Percentiles rank a stretch among this genome's conserved stretches.
Evolutionary conservation across 23 red algal species (phyloP).

Genomic region (Gracilaria caudata): DNA sequence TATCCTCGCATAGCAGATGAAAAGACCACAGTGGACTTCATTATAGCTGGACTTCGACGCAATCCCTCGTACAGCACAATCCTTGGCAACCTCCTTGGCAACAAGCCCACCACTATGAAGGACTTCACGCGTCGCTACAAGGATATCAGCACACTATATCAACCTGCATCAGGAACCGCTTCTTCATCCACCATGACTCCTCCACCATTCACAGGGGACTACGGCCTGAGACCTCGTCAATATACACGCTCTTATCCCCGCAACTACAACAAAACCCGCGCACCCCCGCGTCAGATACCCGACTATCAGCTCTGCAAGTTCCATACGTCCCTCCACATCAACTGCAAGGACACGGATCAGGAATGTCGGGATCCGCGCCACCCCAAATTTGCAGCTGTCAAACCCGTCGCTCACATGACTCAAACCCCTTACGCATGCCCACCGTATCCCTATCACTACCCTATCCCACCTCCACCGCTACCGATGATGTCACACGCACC

Average conservation of each 20-base stretch:
- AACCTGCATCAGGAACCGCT: background rate
- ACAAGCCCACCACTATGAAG: background rate
- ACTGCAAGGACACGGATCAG: background rate
- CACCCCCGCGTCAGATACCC: background rate
- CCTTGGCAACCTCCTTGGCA: background rate
- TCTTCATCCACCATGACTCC: background rate
- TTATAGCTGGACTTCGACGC: background rate
- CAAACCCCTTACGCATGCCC: background rate
- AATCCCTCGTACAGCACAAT: background rate
- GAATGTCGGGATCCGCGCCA: background rate
- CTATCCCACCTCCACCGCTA: too few relatives aligned
- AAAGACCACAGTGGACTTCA: background rate
- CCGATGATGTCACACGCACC: too few relatives aligned
- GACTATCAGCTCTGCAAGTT: background rate
- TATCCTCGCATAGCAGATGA: background rate
- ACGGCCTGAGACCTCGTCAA: background rate
- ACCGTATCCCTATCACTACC: background rate
- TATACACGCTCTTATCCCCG: background rate
- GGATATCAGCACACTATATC: background rate
- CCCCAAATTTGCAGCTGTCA: background rate
- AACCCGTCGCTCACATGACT: background rate
- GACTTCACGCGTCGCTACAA: background rate
- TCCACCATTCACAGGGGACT: slow-evolving; percentile 1
- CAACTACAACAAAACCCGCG: background rate
- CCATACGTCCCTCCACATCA: background rate